These are phyloP conservation scores for Tolypocladium cylindrosporum DNA, from an alignment of 2,329 filamentous ascomycete species.

Conservation along the genomic window DNA sequence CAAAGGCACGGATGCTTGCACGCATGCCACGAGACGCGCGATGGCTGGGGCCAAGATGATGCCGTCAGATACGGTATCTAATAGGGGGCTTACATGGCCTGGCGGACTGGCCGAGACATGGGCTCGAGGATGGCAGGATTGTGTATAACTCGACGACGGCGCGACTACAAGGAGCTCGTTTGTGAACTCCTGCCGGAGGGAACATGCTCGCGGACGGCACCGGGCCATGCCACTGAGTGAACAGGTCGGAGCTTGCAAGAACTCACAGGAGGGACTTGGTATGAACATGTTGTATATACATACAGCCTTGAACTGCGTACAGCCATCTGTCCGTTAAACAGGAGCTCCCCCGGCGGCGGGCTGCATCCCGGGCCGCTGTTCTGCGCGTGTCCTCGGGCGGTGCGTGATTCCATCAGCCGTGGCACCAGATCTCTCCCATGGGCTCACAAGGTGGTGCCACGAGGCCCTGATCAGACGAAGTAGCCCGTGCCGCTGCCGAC, in stretches of 20 bases:
- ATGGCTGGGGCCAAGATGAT: not conserved
- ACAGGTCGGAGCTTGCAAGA: not conserved
- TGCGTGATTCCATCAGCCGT: not conserved
- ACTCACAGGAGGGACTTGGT: not conserved
- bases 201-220: not conserved
- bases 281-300: not conserved
- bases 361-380: not conserved
- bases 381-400: not conserved
- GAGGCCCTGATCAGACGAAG: not conserved
- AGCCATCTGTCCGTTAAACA: not conserved
- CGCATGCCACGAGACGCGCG: not conserved
- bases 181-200: not conserved
- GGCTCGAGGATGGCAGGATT: not conserved
- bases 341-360: not conserved
- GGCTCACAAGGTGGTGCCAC: not conserved
- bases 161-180: not conserved
- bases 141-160: not conserved
- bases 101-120: not conserved
- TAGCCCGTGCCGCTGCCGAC: not conserved
- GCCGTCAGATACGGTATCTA: not conserved
- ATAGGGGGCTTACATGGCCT: not conserved
- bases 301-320: not conserved
- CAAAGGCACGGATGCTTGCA: not conserved
- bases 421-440: not conserved
- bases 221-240: not conserved